Evolutionary conservation across 2,329 filamentous ascomycete species (phyloP).

Genomic region (Cordyceps javanica): DNA sequence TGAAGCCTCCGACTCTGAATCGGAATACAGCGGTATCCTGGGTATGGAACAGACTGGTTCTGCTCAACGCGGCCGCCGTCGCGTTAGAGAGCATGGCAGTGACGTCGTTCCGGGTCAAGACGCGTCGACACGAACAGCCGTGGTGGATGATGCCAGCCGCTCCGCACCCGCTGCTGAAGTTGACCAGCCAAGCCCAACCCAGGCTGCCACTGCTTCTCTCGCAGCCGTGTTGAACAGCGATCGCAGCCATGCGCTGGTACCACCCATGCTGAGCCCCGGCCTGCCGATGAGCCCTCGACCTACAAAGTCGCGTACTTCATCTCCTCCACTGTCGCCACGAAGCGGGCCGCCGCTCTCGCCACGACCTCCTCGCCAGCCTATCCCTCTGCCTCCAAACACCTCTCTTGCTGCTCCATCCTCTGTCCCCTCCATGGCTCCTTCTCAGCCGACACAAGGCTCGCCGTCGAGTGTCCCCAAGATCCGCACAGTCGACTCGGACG

Average conservation of each 20-base stretch:
- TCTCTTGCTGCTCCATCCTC: slow-evolving; percentile 50
- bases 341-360: slow-evolving; percentile 17
- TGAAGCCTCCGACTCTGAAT: slow-evolving; percentile 65
- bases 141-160: not conserved
- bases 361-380: slow-evolving; percentile 65
- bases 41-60: slow-evolving; percentile 60
- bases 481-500: slow-evolving; percentile 29
- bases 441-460: slow-evolving; percentile 2
- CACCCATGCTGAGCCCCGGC: slow-evolving; percentile 51
- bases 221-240: slow-evolving; percentile 43
- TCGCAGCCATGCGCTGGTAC: slow-evolving; percentile 28
- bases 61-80: slow-evolving; percentile 65
- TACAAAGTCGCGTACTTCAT: slow-evolving; percentile 45
- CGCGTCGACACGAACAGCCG: not conserved
- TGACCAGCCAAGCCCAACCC: not conserved
- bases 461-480: slow-evolving; percentile 11
- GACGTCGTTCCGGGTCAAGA: not conserved
- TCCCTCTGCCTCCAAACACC: slow-evolving; percentile 65
- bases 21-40: slow-evolving; percentile 75
- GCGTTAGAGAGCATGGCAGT: slow-evolving; percentile 77
- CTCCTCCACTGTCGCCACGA: slow-evolving; percentile 64
- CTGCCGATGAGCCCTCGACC: slow-evolving; percentile 56
- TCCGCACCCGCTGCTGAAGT: not conserved
- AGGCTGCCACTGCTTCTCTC: slow-evolving; percentile 40
- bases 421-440: slow-evolving; percentile 13